Base-by-base conservation (phyloP, 148 eudicot species). In the Rhododendron ovatum region DNA sequence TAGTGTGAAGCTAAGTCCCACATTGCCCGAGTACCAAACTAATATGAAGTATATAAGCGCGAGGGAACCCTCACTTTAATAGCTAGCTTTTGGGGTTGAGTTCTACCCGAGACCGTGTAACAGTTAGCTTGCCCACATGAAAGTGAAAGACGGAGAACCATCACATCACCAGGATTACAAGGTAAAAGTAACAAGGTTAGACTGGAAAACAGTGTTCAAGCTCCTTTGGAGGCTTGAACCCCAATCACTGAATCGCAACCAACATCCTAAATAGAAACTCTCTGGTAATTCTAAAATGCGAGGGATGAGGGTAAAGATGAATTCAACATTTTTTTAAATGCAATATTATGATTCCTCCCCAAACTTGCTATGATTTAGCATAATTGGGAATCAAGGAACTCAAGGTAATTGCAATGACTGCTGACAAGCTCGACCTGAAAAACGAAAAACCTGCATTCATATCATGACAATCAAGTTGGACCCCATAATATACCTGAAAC, bases 401-500 rank as follows among this genome's bases (percentile, higher is more conserved):
- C 55, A 7, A 78, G 82, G 78, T 61, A 83, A 83, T 59, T 83
- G 83, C 37, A 24, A 43, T 26, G 39, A 84, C 47, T 35, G 69
- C 37, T 51, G 8, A 53, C 7, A 26, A 55, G 51, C 82, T 35
- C 9, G 55, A 69, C 24, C 74, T 22, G 50, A 59, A 63, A 85
- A 51, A 69, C 63, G 55, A 79, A 73, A 12, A 39, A 75, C 50
- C 65, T 73, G 80, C 86, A 83, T 61, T 63, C 39, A 2, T 73
- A 86, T 76, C 30, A 79, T 20, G 73, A 71, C 67, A 53, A 41
- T 61, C 48, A 82, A 24, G 28, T 39, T 78, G 74, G 75, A 63
- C 61, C 17, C 57, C 77, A 51, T 22, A 37, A 9, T 61, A 76
- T 88, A 93, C 95, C 95, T 93, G 91, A 84, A 92, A 93, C 95